Evolutionary conservation across 176 grass and related monocot genomes (phyloP).

Genomic region (Phyllostachys edulis): DNA sequence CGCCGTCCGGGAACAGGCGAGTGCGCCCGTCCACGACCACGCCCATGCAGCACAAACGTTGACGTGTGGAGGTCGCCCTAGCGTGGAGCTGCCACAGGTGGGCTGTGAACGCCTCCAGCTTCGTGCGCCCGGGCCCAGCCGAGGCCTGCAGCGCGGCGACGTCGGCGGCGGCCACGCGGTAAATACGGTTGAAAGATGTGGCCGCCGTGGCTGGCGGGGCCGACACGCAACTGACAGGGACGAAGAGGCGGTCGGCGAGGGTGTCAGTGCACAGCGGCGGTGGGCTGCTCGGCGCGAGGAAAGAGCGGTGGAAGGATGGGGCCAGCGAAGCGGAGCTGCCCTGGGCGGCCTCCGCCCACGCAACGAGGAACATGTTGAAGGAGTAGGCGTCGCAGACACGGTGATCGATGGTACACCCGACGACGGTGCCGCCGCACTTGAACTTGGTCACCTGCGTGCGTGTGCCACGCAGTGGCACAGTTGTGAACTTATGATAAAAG

Average conservation of each 20-base stretch:
- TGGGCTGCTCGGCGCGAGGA: slow-evolving; percentile 42
- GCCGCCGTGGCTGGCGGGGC: neutral
- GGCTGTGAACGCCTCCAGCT: slow-evolving; percentile 65
- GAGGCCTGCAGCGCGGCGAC: slow-evolving; percentile 39
- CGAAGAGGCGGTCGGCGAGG: slow-evolving; percentile 38
- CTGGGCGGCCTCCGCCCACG: slow-evolving; percentile 51
- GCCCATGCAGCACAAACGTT: slow-evolving; percentile 52
- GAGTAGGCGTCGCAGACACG: slow-evolving; percentile 85
- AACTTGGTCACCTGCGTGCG: slow-evolving; percentile 57
- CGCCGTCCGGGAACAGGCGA: slow-evolving; percentile 30
- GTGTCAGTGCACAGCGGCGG: slow-evolving; percentile 24
- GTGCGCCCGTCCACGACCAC: slow-evolving; percentile 58
- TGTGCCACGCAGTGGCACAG: neutral
- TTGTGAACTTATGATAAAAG: neutral
- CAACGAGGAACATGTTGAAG: slow-evolving; percentile 79
- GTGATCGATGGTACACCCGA: slow-evolving; percentile 82
- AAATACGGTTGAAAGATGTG: slow-evolving; percentile 47
- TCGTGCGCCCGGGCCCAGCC: slow-evolving; percentile 37
- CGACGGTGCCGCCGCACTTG: slow-evolving; percentile 56
- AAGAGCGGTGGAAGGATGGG: slow-evolving; percentile 51
- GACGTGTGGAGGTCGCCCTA: slow-evolving; percentile 9
- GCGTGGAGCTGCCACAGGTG: slow-evolving; percentile 62
- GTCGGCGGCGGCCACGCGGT: slow-evolving; percentile 42
- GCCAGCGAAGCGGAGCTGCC: neutral
- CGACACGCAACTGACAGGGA: slow-evolving; percentile 28